Conservation (phyloP, 1,284 basidiomycete species). For the Omphalotus olearius region DNA sequence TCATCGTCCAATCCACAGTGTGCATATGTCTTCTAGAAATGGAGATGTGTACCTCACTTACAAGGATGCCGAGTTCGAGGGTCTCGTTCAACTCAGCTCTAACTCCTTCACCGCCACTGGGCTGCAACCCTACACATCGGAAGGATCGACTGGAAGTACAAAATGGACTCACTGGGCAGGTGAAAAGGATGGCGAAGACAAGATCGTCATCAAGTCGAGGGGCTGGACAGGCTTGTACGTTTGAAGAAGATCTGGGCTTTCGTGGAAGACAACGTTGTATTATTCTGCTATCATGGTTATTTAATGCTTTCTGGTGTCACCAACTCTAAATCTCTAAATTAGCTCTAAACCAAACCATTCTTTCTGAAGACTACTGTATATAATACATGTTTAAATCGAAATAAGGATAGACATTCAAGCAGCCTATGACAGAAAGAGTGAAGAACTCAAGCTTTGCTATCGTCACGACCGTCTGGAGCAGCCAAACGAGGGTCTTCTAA, state of each 20-base stretch:
- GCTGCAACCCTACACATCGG: conserved; percentile 22
- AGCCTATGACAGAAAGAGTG: neutral
- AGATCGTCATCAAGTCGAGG: conserved; percentile 36
- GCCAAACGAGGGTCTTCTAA: conserved; percentile 15
- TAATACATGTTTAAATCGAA: no score
- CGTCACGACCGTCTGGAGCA: conserved; percentile 4
- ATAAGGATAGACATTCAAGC: no score
- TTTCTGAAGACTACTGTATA: no score
- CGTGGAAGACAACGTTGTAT: no score
- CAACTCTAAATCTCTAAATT: neutral
- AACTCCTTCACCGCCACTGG: conserved; percentile 38
- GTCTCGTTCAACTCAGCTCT: conserved; percentile 41
- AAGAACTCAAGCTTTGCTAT: neutral
- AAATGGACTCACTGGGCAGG: conserved; percentile 44
- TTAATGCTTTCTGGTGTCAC: neutral
- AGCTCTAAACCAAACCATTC: neutral
- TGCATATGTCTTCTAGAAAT: conserved; percentile 42
- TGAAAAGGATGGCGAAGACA: conserved; percentile 41
- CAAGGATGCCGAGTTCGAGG: conserved; percentile 44
- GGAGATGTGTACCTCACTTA: conserved; percentile 55
- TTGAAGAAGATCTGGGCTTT: conserved; percentile 18
- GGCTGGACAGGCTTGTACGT: conserved; percentile 56
- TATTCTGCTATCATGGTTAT: neutral
- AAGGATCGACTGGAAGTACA: conserved; percentile 21
- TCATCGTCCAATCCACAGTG: conserved; percentile 41